Evolutionary conservation across 2,329 filamentous ascomycete genomes (phyloP).

Genomic region (Penicillium hesseltinei): DNA sequence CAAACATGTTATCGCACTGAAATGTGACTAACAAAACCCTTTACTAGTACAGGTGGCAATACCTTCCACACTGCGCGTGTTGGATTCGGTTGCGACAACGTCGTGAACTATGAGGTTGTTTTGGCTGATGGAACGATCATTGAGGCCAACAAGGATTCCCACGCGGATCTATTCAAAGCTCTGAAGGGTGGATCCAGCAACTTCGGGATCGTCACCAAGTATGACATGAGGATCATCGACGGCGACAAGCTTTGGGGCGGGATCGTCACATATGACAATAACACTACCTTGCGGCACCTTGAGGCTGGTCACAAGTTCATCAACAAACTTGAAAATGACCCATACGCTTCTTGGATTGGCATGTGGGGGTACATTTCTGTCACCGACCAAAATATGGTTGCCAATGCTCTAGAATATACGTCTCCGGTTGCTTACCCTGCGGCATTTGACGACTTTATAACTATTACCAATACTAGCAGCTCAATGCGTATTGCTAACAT

Average conservation of each 20-base stretch:
- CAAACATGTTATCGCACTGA: too few species aligned
- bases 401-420: conserved; percentile 10
- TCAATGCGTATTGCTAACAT: conserved; percentile 16
- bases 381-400: not conserved
- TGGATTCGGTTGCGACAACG: conserved; percentile 53
- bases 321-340: conserved; percentile 20
- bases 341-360: conserved; percentile 16
- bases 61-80: conserved; percentile 48
- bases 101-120: conserved; percentile 54
- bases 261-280: conserved; percentile 12
- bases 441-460: conserved; percentile 12
- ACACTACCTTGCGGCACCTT: conserved; percentile 20
- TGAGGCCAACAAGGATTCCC: conserved; percentile 42
- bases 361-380: not conserved
- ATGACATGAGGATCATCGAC: conserved; percentile 22
- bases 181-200: conserved; percentile 59
- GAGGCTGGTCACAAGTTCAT: conserved; percentile 20
- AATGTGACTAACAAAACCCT: not conserved
- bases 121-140: conserved; percentile 51
- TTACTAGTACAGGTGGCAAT: conserved; percentile 42
- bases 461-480: conserved; percentile 16
- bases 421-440: conserved; percentile 13
- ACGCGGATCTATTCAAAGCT: conserved; percentile 54
- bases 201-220: conserved; percentile 45
- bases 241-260: conserved; percentile 26